Base-by-base conservation (phyloP, 768 basidiomycete genomes). In the Imleria badia region DNA sequence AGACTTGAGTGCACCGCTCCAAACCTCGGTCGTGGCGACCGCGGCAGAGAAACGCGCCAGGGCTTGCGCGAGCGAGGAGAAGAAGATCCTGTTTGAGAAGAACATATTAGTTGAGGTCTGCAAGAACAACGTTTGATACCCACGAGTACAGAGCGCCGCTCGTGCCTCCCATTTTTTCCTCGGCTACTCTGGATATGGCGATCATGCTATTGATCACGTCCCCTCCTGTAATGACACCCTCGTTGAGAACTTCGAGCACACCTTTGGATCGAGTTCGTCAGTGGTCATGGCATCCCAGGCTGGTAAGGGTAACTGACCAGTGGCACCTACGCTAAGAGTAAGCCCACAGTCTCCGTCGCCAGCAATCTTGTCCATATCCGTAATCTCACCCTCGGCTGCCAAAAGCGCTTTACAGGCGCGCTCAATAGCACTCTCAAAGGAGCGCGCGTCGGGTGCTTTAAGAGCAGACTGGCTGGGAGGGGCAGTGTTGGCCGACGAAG, bases 121-220 rank as follows among this genome's bases (percentile, higher is more conserved):
- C 19, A 45, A 36, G 34, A 51, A 45, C 8, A 12, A 30, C 7
- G 12, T 30, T n/a, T 3, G 34, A 33, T 23, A 81, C 89, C 54
- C 60, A 92, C 91, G 93, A 94, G 69, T 94, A 96, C 26, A 96
- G 70, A 1, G 93, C 92, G 4, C 94, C 94, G 59, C 87, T 90
- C 7, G 94, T 95, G 33, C 94, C 94, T 13, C 90, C 94, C 94
- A 96, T 96, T 17, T 78, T 76, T 60, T 90, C 86, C 68, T 94
- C 91, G 3, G 87, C 86, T 10, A 87, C 82, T 59, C 83, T 78
- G 3, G 94, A 82, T 54, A 95, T 82, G 3, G 77, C 75, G 41
- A 89, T 80, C 55, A 91, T 75, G 48, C 85, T 81, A 23, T 75
- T 76, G 35, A 89, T 76, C 45, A 92, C 77, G 60, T 94, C 82